Evolutionary conservation across 345 rosid genomes (phyloP), one percentile per base, ranked within the genome.

Genomic region (Acer campestre): DNA sequence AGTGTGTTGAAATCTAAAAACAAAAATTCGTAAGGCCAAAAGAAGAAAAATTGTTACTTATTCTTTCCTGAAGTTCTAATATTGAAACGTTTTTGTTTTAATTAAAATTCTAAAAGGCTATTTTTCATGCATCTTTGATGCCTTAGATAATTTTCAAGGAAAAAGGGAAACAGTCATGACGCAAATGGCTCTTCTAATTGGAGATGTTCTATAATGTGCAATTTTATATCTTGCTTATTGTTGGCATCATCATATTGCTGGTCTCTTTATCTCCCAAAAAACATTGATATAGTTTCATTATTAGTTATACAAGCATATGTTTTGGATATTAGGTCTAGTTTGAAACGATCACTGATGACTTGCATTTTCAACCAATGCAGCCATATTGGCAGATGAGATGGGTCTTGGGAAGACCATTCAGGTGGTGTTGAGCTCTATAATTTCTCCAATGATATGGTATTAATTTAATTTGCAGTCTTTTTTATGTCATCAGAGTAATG

Each of bases 321-420:
- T 62, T 66, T 49, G 58, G 63, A 75, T 80, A 6, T 27, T 68
- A 46, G 42, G 1, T 64, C 18, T 64, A 58, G 25, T 40, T 64
- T 70, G 49, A n/a, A 55, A 65, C 23, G 71, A 56, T 67, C 10
- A 55, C 55, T 83, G 73, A 31, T 80, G 77, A 71, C 78, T 71
- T 64, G 64, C 38, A 48, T 85, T 81, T 84, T 61, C 78, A 16
- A 79, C 67, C 27, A 27, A 27, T 90, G 91, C 90, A 94, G 99
- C 99, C 81, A 90, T 94, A 87, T 85, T 94, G 84, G 98, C 98
- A 9, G 98, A 94, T 83, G 98, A 96, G 90, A 96, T 91, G 99
- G 98, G 99, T 82, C 97, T 96, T 55, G 98, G 99, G 76, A 96
- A 94, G 90, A 96, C 99, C 73, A 88, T 96, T 82, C 98, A 96